A percentile compares a stretch with the other conserved stretches of the same genome.
phyloP scores from a whole-genome alignment of 345 rosid species.

The Citrus inodora region DNA sequence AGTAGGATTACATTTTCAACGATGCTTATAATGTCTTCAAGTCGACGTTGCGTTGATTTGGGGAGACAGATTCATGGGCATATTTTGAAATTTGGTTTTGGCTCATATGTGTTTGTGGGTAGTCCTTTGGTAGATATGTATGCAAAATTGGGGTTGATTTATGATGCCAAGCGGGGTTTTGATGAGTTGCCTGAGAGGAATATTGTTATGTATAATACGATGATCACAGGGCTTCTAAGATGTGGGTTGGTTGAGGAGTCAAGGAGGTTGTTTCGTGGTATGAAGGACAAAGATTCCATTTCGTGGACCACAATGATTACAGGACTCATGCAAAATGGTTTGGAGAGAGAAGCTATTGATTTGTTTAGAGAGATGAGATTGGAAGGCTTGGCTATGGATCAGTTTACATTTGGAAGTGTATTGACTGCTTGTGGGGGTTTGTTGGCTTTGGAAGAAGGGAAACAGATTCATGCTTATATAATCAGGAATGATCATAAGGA shows the following conservation, averaged over 20 bases:
- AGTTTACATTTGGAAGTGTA: conserved; percentile 80
- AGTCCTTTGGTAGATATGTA: conserved; percentile 86
- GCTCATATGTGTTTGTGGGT: conserved; percentile 52
- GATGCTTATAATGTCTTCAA: conserved; percentile 60
- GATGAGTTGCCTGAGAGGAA: conserved; percentile 46
- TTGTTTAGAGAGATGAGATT: conserved; percentile 64
- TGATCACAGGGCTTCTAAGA: conserved; percentile 69
- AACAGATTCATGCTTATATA: conserved; percentile 61
- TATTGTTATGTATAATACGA: conserved; percentile 62
- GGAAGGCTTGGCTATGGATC: conserved; percentile 66
- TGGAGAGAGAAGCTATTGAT: conserved; percentile 55
- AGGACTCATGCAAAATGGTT: conserved; percentile 66
- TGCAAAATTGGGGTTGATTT: conserved; percentile 56
- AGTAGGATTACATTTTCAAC: conserved; percentile 73
- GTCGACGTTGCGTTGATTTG: conserved; percentile 36
- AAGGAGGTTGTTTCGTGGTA: conserved; percentile 40
- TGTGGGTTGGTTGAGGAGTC: conserved; percentile 67
- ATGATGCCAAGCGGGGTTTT: conserved; percentile 61
- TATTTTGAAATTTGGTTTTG: conserved; percentile 65
- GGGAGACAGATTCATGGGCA: conserved; percentile 80
- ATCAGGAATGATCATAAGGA: conserved; percentile 52
- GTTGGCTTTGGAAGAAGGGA: conserved; percentile 59
- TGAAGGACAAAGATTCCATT: conserved; percentile 74
- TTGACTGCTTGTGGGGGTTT: conserved; percentile 77
- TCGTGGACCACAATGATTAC: conserved; percentile 90